A percentile compares a stretch with the other conserved stretches of the same genome.
Evolutionary conservation across 352 stramenopile species (phyloP).

Genomic region (Pythium rishiriense): DNA sequence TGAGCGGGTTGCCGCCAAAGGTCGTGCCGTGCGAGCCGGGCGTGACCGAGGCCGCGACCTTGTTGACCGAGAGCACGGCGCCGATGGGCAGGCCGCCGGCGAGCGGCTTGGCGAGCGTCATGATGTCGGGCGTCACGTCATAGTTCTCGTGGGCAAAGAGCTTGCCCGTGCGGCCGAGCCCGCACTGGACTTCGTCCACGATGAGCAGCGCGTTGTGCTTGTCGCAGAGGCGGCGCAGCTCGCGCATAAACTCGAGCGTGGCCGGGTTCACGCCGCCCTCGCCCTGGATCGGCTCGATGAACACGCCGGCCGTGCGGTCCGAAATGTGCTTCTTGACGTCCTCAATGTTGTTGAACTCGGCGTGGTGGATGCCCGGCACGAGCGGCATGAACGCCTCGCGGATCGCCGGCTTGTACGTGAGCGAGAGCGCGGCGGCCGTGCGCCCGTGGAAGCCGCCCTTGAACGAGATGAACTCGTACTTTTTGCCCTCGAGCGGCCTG

Average conservation of each 20-base stretch:
- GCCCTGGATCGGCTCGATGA: slow-evolving; percentile 87
- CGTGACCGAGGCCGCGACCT: slow-evolving; percentile 87
- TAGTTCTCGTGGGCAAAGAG: slow-evolving; percentile 96
- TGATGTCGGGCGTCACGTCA: slow-evolving; percentile 93
- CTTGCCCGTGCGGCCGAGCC: slow-evolving; percentile 94
- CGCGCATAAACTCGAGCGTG: slow-evolving; percentile 89
- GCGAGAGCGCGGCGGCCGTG: slow-evolving; percentile 68
- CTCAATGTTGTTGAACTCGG: slow-evolving; percentile 83
- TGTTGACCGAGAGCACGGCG: slow-evolving; percentile 93
- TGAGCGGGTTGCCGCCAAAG: slow-evolving; percentile 96
- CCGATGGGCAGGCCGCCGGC: slow-evolving; percentile 96
- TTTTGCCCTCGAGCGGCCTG: slow-evolving; percentile 72
- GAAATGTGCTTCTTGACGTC: slow-evolving; percentile 75
- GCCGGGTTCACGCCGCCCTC: slow-evolving; percentile 95
- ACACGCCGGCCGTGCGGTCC: slow-evolving; percentile 73
- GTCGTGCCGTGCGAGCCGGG: slow-evolving; percentile 95
- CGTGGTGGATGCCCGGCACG: slow-evolving; percentile 72
- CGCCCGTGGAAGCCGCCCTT: slow-evolving; percentile 87
- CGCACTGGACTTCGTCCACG: slow-evolving; percentile 98
- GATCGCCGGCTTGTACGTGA: slow-evolving; percentile 90
- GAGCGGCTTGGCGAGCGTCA: slow-evolving; percentile 97
- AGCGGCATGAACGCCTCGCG: slow-evolving; percentile 82
- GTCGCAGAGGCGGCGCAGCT: slow-evolving; percentile 91
- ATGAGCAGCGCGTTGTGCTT: slow-evolving; percentile 96
- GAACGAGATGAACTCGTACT: slow-evolving; percentile 86